phyloP scores from a whole-genome alignment of 179 eudicot genomes.

The Gypsophila paniculata region DNA sequence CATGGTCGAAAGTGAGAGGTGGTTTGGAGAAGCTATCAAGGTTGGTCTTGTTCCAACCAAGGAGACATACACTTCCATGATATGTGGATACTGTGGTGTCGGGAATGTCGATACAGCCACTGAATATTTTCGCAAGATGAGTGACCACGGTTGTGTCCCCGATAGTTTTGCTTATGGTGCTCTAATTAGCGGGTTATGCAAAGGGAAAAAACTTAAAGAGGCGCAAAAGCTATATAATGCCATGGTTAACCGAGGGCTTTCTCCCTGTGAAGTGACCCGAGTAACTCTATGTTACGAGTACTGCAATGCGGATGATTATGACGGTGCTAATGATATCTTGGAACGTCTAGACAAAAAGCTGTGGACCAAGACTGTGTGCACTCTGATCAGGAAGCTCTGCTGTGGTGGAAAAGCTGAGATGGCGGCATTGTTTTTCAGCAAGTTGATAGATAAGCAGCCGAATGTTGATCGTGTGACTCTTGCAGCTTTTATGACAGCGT shows the following conservation, averaged over 20 bases:
- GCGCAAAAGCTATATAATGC: conserved; percentile 52
- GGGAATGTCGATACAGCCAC: conserved; percentile 42
- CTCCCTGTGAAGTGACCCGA: conserved; percentile 84
- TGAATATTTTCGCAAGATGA: conserved; percentile 53
- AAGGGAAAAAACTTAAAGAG: conserved; percentile 57
- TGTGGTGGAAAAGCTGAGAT: conserved; percentile 64
- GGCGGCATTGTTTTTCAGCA: conserved; percentile 54
- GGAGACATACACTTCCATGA: conserved; percentile 79
- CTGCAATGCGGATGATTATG: conserved; percentile 47
- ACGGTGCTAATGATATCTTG: conserved; percentile 40
- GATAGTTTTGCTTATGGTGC: conserved; percentile 77
- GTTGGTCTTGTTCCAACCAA: conserved; percentile 64
- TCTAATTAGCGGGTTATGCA: conserved; percentile 84
- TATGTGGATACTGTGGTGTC: conserved; percentile 65
- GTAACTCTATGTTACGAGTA: conserved; percentile 74
- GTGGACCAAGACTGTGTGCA: conserved; percentile 63
- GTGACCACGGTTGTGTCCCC: conserved; percentile 56
- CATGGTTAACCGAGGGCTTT: conserved; percentile 57
- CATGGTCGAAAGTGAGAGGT: conserved; percentile 58
- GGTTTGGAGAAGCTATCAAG: conserved; percentile 51
- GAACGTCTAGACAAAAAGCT: conserved; percentile 65
- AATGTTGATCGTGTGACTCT: conserved; percentile 55
- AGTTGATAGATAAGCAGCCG: conserved; percentile 57
- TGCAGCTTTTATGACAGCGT: conserved; percentile 72
- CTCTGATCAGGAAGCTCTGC: conserved; percentile 82